Conservation (phyloP, 2,329 filamentous ascomycete genomes). For the Xylariaceae sp. region DNA sequence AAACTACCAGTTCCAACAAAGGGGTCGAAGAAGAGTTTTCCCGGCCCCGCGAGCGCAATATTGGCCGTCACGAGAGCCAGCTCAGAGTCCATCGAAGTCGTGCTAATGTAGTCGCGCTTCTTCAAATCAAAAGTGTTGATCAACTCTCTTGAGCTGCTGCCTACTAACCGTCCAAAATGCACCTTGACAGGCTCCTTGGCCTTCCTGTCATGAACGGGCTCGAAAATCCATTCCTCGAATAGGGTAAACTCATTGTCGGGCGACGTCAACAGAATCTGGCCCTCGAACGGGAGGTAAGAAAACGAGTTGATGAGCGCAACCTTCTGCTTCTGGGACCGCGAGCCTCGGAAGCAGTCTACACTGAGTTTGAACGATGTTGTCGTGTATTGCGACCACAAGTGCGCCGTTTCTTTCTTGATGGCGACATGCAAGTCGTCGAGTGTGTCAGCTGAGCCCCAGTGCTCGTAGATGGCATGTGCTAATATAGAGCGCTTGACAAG, state of each 20-base stretch:
- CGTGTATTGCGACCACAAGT: constrained; percentile 63
- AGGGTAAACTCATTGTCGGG: constrained; percentile 72
- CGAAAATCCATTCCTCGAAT: constrained; percentile 72
- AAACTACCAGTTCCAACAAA: constrained; percentile 96
- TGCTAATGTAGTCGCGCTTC: constrained; percentile 88
- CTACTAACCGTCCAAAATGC: constrained; percentile 69
- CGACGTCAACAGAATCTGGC: constrained; percentile 69
- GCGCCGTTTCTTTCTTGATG: constrained; percentile 52
- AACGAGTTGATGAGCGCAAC: constrained; percentile 78
- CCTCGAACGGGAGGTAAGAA: constrained; percentile 69
- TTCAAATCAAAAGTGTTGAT: constrained; percentile 80
- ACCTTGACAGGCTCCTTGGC: constrained; percentile 51
- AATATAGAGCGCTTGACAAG: constrained; percentile 76
- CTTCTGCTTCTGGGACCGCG: constrained; percentile 58
- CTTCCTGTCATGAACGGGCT: constrained; percentile 43
- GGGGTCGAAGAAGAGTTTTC: constrained; percentile 86
- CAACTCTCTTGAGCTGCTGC: constrained; percentile 59
- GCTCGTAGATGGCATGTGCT: constrained; percentile 75
- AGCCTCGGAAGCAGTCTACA: constrained; percentile 76
- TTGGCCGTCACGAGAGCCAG: constrained; percentile 89
- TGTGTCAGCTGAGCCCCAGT: constrained; percentile 71
- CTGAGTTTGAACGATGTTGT: constrained; percentile 72
- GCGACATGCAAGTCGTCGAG: constrained; percentile 65
- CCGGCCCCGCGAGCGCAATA: constrained; percentile 73
- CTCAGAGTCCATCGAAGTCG: constrained; percentile 96